Conservation (phyloP, 1,139 yeast species). For the Taiozyma onychis region DNA sequence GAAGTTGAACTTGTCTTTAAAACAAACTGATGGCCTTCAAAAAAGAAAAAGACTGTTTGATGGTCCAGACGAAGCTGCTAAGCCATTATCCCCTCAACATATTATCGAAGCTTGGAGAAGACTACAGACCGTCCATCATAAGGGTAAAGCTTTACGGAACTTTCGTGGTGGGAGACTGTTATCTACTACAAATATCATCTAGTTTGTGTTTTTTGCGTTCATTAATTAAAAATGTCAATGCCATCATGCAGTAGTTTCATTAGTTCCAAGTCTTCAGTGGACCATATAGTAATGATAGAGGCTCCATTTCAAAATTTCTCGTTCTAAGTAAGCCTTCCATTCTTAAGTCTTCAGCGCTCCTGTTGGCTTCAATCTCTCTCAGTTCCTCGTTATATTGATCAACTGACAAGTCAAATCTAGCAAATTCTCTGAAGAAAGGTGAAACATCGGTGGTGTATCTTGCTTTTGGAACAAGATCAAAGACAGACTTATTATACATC, state of each 20-base stretch:
- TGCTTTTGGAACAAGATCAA: conserved; percentile 11
- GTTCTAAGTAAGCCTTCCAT: not conserved
- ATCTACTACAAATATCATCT: conserved; percentile 29
- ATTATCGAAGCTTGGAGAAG: conserved; percentile 90
- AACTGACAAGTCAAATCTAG: conserved; percentile 9
- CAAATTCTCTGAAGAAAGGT: conserved; percentile 20
- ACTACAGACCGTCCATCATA: conserved; percentile 57
- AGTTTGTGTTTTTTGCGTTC: not conserved
- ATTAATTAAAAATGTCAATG: not conserved
- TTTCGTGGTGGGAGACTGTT: conserved; percentile 64
- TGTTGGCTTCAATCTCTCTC: not conserved
- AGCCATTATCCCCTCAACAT: conserved; percentile 79
- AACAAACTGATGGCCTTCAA: conserved; percentile 24
- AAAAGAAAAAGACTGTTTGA: conserved; percentile 68
- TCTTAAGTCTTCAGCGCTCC: not conserved
- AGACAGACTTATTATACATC: conserved; percentile 7
- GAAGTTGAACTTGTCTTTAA: conserved; percentile 20
- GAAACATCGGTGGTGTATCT: conserved; percentile 16
- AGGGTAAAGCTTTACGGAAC: conserved; percentile 61
- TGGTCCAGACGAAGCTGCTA: conserved; percentile 83
- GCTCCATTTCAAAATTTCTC: conserved; percentile 1
- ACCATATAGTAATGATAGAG: conserved; percentile 2
- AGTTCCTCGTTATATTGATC: conserved; percentile 1
- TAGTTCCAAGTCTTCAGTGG: conserved; percentile 1
- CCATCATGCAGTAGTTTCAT: not conserved